These are phyloP conservation scores for Dentipellis sp. DNA, from an alignment of 768 basidiomycete genomes.

Conservation along the genomic window DNA sequence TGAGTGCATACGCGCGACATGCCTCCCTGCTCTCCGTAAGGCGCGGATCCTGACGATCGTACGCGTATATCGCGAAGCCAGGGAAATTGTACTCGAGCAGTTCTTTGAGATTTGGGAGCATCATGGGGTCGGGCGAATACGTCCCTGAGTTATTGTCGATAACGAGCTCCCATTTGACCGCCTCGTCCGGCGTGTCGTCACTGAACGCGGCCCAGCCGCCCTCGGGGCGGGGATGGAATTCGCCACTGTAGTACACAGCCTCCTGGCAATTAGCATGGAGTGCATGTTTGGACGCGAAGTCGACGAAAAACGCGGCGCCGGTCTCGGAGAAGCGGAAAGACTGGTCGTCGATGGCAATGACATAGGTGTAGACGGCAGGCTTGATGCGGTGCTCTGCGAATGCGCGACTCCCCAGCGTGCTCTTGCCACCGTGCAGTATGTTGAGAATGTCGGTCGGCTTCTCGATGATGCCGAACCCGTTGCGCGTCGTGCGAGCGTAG, in stretches of 20 bases:
- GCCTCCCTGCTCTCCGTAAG: constrained; percentile 53
- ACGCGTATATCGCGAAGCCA: constrained; percentile 46
- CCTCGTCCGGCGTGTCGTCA: constrained; percentile 42
- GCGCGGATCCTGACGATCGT: constrained; percentile 45
- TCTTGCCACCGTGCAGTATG: constrained; percentile 39
- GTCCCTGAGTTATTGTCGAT: constrained; percentile 86
- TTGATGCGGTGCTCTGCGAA: constrained; percentile 43
- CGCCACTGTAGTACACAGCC: constrained; percentile 63
- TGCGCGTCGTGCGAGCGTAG: constrained; percentile 57
- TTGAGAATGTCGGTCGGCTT: constrained; percentile 35
- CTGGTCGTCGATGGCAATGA: constrained; percentile 68
- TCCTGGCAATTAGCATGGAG: constrained; percentile 68
- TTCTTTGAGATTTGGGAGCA: constrained; percentile 52
- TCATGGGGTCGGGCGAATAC: constrained; percentile 59
- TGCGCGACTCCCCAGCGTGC: constrained; percentile 1
- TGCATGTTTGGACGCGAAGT: constrained; percentile 82
- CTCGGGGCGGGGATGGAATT: constrained; percentile 67
- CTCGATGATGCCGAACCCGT: constrained; percentile 53
- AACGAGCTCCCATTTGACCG: constrained; percentile 70
- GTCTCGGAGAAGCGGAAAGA: constrained; percentile 81
- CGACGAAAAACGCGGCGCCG: constrained; percentile 79
- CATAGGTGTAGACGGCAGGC: constrained; percentile 80
- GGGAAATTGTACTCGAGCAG: constrained; percentile 70
- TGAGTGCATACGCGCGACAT: constrained; percentile 57
- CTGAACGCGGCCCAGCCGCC: constrained; percentile 61